Base-by-base conservation (phyloP, 495 filamentous ascomycete species). In the Clavariopsis aquatica region DNA sequence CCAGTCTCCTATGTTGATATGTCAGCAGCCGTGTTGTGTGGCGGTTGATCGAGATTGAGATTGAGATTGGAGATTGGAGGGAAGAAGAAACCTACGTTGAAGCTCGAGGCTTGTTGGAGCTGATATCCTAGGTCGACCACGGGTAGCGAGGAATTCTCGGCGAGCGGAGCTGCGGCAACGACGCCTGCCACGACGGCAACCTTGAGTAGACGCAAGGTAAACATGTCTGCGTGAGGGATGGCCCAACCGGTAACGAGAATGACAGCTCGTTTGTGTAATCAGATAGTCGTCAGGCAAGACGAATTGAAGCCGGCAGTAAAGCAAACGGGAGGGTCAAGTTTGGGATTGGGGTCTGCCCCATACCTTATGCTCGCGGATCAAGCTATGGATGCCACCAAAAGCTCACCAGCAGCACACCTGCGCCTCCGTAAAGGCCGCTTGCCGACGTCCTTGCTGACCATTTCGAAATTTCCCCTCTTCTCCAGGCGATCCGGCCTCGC, bases 101-200 rank as follows among this genome's bases (percentile, higher is more conserved):
- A 71, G 23, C 28, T 56, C 3, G 64, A 60, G 15, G 69, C 69
- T 49, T 59, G 54, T 36, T 71, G 56, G 22, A 71, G 2, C 57
- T 69, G 51, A 43, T 71, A 71, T 29, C 65, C 65, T 17, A 71
- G 41, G 49, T 71, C 69, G 17, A 71, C 66, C 12, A 52, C 49
- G 9, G 69, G 69, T 17, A 71, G 46, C 29, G 52, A 51, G 1
- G 52, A 49, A 10, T 64, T 41, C 53, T 58, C 38, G 3, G 61
- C 53, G 22, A 4, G 43, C 8, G 27, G 26, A 57, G 41, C 52
- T 6, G 27, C 52, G 19, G 49, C 38, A 12, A 64, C 19, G 15
- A 34, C 52, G 20, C 49, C 41, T 17, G 24, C 51, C 9, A 38
- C 26, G 7, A 12, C 28, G 3, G 24, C 45, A 38, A 60, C 46